Evolutionary conservation across 1,284 basidiomycete genomes (phyloP), one percentile per base, ranked within the genome.

Genomic region (Puccinia hordei): DNA sequence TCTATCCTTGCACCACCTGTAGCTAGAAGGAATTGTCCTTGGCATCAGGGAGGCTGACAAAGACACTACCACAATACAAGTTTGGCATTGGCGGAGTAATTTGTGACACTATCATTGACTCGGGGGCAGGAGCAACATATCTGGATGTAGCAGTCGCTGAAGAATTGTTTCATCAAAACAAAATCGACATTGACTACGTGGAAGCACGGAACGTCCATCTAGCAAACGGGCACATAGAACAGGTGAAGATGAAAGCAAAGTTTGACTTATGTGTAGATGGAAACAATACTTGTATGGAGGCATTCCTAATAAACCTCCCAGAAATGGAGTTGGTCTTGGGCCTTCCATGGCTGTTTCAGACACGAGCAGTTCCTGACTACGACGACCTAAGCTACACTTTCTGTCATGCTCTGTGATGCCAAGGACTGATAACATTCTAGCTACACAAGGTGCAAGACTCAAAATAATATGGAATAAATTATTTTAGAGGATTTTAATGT

Each of bases 41-140:
- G n/a, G n/a, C n/a, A n/a, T n/a, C n/a, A n/a, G n/a, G n/a, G n/a
- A n/a, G n/a, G n/a, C n/a, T n/a, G n/a, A n/a, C n/a, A 22, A n/a
- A 27, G 9, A n/a, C n/a, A 5, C 19, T 1, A 24, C 9, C 66
- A 0, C 33, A 22, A 19, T 68, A 44, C 17, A 35, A 68, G 46
- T 68, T 68, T 49, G 38, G 38, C n/a, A 49, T 41, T 41, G 38
- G 38, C 6, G 38, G 38, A 4, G 38, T 41, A 41, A 41, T 41
- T 41, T 41, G 38, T 12, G 17, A 69, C 19, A 38, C 66, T 3
- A 73, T 73, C 3, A 73, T 73, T 53, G 71, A 73, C 33, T 38
- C 49, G 5, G 71, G 71, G 2, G 71, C 71, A 8, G 71, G 46
- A 8, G 13, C 71, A 10, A 55, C 30, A 2, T 73, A 73, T 33